Evolutionary conservation across 352 stramenopile genomes (phyloP), one percentile per base, ranked within the genome.

Genomic region (Pythium angustatum): DNA sequence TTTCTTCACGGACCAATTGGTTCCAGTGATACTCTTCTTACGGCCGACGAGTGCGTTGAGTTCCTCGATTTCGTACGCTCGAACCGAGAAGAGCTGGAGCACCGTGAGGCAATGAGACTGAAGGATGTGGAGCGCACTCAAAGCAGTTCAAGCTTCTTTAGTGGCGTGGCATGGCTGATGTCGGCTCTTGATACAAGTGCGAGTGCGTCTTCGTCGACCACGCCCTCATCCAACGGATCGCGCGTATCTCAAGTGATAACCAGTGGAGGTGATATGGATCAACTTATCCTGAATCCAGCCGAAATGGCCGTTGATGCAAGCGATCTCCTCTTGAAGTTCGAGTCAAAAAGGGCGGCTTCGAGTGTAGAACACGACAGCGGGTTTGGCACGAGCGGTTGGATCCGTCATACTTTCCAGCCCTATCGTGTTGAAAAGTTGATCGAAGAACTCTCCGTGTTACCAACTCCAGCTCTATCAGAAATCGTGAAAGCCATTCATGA

Each of bases 111-210:
- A 17, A 61, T 85, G 27, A 77, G 58, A 31, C 57, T 68, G 7
- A 72, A 79, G 62, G 74, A 76, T 26, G 41, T 63, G 14, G 62
- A 74, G 14, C 51, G 53, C n/a, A 64, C 45, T 1, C 58, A 62
- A 11, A 63, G 53, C 2, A 64, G 61, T 21, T 68, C 74, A 19
- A 70, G 75, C 5, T 93, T 93, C 60, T 91, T 91, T 52, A 90
- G 82, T 30, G 82, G 85, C 28, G 69, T 93, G 12, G 73, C 85
- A 15, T 93, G 85, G 85, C 43, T 93, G 17, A 66, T 91, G 52
- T 86, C 82, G 30, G 78, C 82, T 28, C 73, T 93, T 5, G 85
- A 93, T 22, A 69, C 79, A 12, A 83, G 69, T 19, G 41, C 48
- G 9, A 56, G 12, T 9, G 43, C 38, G 4, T 58, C 52, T 1